Percentiles rank a stretch among this genome's conserved stretches.
These are phyloP conservation scores for Oryza glaberrima DNA, from an alignment of 176 grass and related monocot genomes.

Conservation along the genomic window DNA sequence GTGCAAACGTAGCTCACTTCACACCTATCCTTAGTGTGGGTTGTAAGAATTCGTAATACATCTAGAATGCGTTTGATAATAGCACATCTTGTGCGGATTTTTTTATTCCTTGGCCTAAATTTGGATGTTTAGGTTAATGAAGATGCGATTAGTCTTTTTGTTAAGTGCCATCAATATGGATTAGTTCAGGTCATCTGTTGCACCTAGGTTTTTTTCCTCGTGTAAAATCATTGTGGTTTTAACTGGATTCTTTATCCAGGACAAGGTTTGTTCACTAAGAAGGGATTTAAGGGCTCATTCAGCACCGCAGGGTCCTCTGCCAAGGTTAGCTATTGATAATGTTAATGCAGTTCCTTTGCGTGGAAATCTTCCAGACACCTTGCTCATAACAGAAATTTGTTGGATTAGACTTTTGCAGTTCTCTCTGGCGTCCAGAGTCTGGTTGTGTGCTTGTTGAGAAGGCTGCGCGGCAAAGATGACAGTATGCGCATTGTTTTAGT, in stretches of 20 bases:
- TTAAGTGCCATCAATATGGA: neutral
- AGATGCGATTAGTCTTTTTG: neutral
- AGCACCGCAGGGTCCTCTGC: constrained; percentile 79
- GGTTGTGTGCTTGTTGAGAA: constrained; percentile 83
- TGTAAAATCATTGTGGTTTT: constrained; percentile 20
- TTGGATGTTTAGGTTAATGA: neutral
- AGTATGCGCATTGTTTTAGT: constrained; percentile 47
- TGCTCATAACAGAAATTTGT: constrained; percentile 22
- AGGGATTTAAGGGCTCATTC: constrained; percentile 88
- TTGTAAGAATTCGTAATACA: neutral
- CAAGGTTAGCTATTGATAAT: constrained; percentile 60
- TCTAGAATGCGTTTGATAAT: neutral
- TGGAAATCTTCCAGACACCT: neutral
- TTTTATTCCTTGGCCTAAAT: neutral
- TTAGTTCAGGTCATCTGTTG: neutral
- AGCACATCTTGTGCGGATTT: neutral
- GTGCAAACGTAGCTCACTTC: neutral
- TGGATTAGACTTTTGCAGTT: constrained; percentile 87
- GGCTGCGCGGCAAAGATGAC: constrained; percentile 92
- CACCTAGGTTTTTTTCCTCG: neutral
- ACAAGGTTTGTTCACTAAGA: constrained; percentile 85
- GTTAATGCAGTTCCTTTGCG: neutral
- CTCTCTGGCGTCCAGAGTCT: constrained; percentile 94
- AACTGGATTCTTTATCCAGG: constrained; percentile 46
- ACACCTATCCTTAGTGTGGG: neutral